Base-by-base conservation (phyloP, 2,329 filamentous ascomycete species). In the Epichloe amarillans region DNA sequence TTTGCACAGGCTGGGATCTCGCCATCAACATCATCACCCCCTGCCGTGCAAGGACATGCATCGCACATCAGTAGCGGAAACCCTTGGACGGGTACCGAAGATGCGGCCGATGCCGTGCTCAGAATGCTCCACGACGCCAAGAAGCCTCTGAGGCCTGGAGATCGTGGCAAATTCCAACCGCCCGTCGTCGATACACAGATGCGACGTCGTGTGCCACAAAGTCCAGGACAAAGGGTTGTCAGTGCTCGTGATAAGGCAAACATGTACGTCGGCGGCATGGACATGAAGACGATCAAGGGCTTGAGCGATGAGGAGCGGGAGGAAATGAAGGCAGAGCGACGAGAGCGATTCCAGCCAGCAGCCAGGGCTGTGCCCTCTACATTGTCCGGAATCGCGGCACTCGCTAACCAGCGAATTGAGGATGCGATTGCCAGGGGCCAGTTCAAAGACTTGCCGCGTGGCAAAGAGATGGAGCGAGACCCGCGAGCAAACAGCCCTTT, bases 321-420 rank as follows among this genome's bases (percentile, higher is more conserved):
- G 57, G 80, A 81, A 14, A 73, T 87, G 58, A 77, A 81, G 46
- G 75, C 77, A 55, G 82, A 93, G 62, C 77, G 97, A 53, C 83
- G 84, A 38, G 89, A 95, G 52, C 77, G 90, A 1, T 95, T 97
- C 58, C 72, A 78, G 15, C 83, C 90, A 0, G 79, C 76, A 2
- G 84, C 82, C 3, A 76, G 88, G 45, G 73, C 80, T 0, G 78
- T 94, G 66, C 88, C 90, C 1, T 84, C 82, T 51, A 82, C 86
- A 0, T 70, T 97, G 2, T 78, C 84, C 36, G 93, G 90, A 0
- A 71, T 98, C 14, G 78, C 84, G 4, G 86, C 86, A 0, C 68
- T 97, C 47, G 93, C 93, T 1, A 96, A 97, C 63, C 84, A 96
- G 67, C 67, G 84, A 21, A 97, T 98, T 53, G 91, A 96, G 64